These are phyloP conservation scores for Vitis hybrid DNA, from an alignment of 177 flowering plant genomes.

Conservation along the genomic window DNA sequence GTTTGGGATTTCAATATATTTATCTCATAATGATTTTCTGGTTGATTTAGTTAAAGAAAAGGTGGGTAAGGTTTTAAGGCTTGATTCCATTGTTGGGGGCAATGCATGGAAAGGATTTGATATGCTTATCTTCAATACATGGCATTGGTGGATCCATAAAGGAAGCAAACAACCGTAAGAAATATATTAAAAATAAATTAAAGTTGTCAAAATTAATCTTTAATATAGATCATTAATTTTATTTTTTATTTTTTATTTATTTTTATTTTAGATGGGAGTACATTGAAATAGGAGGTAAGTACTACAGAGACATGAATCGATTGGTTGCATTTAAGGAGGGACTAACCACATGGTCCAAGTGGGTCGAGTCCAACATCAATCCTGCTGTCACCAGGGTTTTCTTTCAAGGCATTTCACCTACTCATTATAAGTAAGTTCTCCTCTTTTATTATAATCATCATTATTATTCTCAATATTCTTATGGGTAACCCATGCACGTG, in stretches of 20 bases:
- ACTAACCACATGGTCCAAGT: conserved; percentile 41
- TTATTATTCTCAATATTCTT: too few species aligned
- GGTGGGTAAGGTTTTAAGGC: conserved; percentile 26
- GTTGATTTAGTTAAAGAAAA: conserved; percentile 26
- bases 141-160: conserved; percentile 43
- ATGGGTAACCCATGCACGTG: too few species aligned
- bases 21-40: conserved; percentile 19
- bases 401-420: conserved; percentile 49
- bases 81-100: conserved; percentile 26
- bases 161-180: conserved; percentile 30
- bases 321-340: conserved; percentile 34
- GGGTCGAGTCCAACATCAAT: conserved; percentile 42
- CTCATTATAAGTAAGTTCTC: conserved; percentile 32
- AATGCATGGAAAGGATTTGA: conserved; percentile 32
- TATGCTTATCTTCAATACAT: conserved; percentile 29
- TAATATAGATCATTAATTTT: too few species aligned
- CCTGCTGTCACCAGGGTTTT: conserved; percentile 28
- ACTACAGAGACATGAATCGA: conserved; percentile 34
- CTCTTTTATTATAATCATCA: background rate
- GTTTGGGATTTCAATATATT: conserved; percentile 17
- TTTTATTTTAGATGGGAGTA: conserved; percentile 37
- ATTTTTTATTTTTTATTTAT: background rate
- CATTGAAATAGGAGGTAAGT: conserved; percentile 16
- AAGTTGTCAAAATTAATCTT: background rate
- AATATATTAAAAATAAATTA: background rate